Evolutionary conservation across 495 filamentous ascomycete species (phyloP).

Genomic region (Hypoxylon cercidicola): DNA sequence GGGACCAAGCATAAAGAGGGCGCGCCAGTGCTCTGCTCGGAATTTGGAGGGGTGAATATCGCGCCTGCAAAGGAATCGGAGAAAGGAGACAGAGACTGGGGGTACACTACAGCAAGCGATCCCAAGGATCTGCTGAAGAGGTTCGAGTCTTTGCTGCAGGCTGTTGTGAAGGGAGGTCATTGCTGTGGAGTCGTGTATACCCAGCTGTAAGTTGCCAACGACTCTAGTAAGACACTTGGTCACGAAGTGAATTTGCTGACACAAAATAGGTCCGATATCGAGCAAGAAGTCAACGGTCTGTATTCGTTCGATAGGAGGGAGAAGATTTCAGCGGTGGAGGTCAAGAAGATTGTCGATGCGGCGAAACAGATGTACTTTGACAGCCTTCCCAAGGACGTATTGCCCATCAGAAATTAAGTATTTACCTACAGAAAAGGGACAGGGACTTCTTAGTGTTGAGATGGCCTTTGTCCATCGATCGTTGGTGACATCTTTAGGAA

Average conservation of each 20-base stretch:
- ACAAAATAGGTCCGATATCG: conserved; percentile 62
- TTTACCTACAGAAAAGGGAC: background rate
- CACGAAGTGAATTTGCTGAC: conserved; percentile 3
- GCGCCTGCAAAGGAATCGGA: conserved; percentile 51
- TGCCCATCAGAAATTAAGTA: background rate
- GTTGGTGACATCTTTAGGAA: too few relatives aligned
- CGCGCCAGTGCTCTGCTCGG: conserved; percentile 66
- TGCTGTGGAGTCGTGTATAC: conserved; percentile 49
- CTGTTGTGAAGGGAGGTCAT: conserved; percentile 42
- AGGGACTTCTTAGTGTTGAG: background rate
- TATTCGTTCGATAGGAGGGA: conserved; percentile 69
- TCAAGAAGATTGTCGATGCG: conserved; percentile 47
- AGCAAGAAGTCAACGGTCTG: conserved; percentile 71
- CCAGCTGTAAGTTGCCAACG: conserved; percentile 41
- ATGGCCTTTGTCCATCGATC: too few relatives aligned
- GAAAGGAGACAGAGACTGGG: conserved; percentile 46
- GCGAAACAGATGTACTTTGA: conserved; percentile 43
- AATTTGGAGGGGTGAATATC: conserved; percentile 71
- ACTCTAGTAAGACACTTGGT: background rate
- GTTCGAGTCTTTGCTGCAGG: conserved; percentile 42
- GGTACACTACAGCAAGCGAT: conserved; percentile 50
- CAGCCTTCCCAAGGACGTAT: conserved; percentile 26
- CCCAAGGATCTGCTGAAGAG: conserved; percentile 44
- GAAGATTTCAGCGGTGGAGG: conserved; percentile 48
- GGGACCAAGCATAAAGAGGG: conserved; percentile 58